These are phyloP conservation scores for Oryza australiensis DNA, from an alignment of 176 grass and related monocot genomes.

Conservation along the genomic window DNA sequence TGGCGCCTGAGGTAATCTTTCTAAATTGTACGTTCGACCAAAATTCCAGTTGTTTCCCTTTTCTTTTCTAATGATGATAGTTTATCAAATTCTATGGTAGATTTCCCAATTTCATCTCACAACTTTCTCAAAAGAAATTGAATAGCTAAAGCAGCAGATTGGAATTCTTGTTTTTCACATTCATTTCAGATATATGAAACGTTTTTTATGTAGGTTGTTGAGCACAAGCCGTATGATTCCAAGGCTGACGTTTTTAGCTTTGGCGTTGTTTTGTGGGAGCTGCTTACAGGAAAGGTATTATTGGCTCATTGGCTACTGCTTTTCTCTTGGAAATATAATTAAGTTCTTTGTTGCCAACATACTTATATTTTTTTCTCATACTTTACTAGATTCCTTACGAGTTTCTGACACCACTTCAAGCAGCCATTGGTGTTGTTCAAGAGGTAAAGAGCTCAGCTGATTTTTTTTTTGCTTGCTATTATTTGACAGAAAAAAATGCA, in stretches of 20 bases:
- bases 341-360: neutral
- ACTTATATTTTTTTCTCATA: neutral
- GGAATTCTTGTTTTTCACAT: neutral
- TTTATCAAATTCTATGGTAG: neutral
- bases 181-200: neutral
- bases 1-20: constrained; percentile 77
- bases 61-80: constrained; percentile 1
- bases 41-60: neutral
- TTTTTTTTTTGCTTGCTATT: neutral
- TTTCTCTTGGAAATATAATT: neutral
- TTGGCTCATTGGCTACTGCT: neutral
- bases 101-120: neutral
- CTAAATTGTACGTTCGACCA: neutral
- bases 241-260: constrained; percentile 93
- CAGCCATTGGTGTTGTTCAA: constrained; percentile 79
- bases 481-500: neutral
- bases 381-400: constrained; percentile 65
- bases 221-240: constrained; percentile 77
- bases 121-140: neutral
- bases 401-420: constrained; percentile 75
- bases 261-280: constrained; percentile 73
- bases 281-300: constrained; percentile 73
- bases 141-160: neutral
- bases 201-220: constrained; percentile 51
- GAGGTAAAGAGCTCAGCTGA: constrained; percentile 43